A percentile compares a stretch with the other conserved stretches of the same genome.
Conservation (phyloP, 805 yeast genomes). For the Saccharomycopsis synnaedendra region DNA sequence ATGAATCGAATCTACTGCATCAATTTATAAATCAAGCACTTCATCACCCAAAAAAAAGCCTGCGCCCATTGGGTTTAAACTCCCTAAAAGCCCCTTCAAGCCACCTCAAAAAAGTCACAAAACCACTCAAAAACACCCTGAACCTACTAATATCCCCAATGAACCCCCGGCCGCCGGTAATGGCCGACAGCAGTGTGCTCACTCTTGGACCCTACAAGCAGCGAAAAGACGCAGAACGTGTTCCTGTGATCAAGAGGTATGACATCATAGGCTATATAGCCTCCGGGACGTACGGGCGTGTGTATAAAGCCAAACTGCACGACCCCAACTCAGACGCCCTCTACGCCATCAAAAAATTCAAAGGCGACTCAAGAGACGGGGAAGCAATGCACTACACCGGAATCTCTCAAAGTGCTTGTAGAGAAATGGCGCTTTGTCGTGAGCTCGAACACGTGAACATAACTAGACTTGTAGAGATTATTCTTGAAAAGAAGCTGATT, state of each 20-base stretch:
- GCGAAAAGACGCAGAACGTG: conserved; percentile 53
- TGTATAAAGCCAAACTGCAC: conserved; percentile 70
- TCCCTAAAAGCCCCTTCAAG: too few species aligned
- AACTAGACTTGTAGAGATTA: conserved; percentile 69
- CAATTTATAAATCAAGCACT: too few species aligned
- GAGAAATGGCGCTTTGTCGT: conserved; percentile 92
- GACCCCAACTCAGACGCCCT: conserved; percentile 24
- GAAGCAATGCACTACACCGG: conserved; percentile 88
- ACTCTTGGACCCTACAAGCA: conserved; percentile 48
- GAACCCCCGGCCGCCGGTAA: conserved; percentile 30
- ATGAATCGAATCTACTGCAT: too few species aligned
- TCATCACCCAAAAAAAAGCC: too few species aligned
- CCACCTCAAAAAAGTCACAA: too few species aligned
- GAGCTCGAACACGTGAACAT: conserved; percentile 76
- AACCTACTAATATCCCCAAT: too few species aligned
- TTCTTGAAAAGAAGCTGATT: conserved; percentile 78
- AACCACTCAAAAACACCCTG: too few species aligned
- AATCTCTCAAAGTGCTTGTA: conserved; percentile 87
- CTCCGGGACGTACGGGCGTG: conserved; percentile 95
- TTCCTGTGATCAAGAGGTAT: conserved; percentile 73
- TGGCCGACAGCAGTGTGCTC: conserved; percentile 44
- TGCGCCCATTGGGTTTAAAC: too few species aligned
- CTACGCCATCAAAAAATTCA: conserved; percentile 91
- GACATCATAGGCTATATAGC: conserved; percentile 92
- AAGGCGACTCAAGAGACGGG: conserved; percentile 78